Evolutionary conservation across 2,329 filamentous ascomycete genomes (phyloP), one percentile per base, ranked within the genome.

Genomic region (Botrytis byssoidea): DNA sequence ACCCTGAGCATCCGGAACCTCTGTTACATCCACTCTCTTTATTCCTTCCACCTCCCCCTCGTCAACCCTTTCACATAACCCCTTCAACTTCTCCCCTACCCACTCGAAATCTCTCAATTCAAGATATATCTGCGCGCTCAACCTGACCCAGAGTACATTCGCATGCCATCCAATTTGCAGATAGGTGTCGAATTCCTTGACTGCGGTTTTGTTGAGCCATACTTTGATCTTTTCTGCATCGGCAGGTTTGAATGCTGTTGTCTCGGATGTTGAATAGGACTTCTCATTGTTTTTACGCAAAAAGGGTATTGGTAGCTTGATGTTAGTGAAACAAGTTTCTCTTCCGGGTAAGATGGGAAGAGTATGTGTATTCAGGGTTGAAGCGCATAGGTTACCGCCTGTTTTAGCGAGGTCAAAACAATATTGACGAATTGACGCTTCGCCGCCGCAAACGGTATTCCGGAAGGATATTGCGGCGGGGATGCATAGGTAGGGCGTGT

Each of bases 111-210:
- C 94, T 22, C 86, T 85, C 76, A 90, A 80, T 42, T 93, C 93
- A 18, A 98, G 82, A 81, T 95, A 98, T 0, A 96, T 88, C 85
- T 97, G 94, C 29, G 89, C 93, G 80, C 92, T 94, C 60, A 97
- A 79, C 67, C 95, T 85, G 0, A 88, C 85, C 92, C 92, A 97
- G 80, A 91, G 86, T 70, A 85, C 85, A 0, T 86, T 87, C 0
- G 64, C 65, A 70, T 83, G 86, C 77, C 94, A 90, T 8, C 90
- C 86, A 70, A 96, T 83, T 71, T 80, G 79, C 8, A 79, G 63
- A 80, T 93, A 95, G 0, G 94, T 96, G 74, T 90, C 86, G 81
- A 89, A 88, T 29, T 91, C 87, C 3, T 83, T 79, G 22, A 89
- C 73, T 6, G 76, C 77, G 16, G 74, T 79, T 25, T 35, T 35